A percentile compares a stretch with the other conserved stretches of the same genome.
phyloP scores from a whole-genome alignment of 768 basidiomycete genomes.

The Tubosaeta sp. region DNA sequence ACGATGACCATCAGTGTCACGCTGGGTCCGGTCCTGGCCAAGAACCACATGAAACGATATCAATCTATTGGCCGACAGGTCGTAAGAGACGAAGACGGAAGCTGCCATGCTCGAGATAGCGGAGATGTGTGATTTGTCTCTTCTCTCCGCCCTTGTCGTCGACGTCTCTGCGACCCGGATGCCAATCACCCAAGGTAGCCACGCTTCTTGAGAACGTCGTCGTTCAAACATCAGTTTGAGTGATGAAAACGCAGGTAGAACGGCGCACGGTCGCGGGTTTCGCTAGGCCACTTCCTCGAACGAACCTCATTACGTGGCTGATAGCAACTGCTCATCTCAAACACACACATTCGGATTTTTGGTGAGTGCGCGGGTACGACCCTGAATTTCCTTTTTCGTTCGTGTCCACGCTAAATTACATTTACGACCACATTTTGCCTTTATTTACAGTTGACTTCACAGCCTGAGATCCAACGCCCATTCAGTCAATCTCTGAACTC shows the following conservation, averaged over 20 bases:
- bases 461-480: constrained; percentile 13
- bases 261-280: neutral
- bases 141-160: constrained; percentile 12
- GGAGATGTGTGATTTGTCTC: constrained; percentile 4
- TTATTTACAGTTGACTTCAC: neutral
- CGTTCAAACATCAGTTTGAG: too few species aligned
- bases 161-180: constrained; percentile 1
- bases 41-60: constrained; percentile 13
- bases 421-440: neutral
- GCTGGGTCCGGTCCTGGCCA: constrained; percentile 16
- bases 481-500: constrained; percentile 14
- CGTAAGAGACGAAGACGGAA: constrained; percentile 13
- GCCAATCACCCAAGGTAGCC: neutral
- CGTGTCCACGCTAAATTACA: neutral
- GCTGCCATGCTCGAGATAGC: constrained; percentile 6
- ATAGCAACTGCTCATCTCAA: neutral
- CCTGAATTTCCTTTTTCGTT: constrained; percentile 14
- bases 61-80: constrained; percentile 2
- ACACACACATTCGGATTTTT: neutral
- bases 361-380: neutral
- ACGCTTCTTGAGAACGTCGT: neutral
- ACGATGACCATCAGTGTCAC: constrained; percentile 7
- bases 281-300: neutral
- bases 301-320: constrained; percentile 10
- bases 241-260: too few species aligned